These are phyloP conservation scores for Xylaria sp. DNA, from an alignment of 2,329 filamentous ascomycete species.

Conservation along the genomic window DNA sequence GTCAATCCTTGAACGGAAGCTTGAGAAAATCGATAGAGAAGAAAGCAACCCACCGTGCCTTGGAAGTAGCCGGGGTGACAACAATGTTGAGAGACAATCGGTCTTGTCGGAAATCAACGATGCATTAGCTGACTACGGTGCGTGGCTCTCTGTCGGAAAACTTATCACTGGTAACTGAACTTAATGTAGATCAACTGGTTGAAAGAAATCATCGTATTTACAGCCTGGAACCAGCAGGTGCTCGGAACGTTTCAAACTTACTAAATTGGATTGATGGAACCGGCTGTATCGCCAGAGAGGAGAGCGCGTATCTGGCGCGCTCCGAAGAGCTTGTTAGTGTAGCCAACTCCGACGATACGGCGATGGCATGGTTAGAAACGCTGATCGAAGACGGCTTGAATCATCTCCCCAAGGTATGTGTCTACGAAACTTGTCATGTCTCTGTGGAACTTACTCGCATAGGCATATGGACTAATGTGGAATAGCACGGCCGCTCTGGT, in stretches of 20 bases:
- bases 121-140: slow-evolving; percentile 15
- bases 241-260: slow-evolving; percentile 4
- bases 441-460: background rate
- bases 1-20: slow-evolving; percentile 31
- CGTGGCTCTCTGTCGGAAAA: background rate
- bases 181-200: slow-evolving; percentile 3
- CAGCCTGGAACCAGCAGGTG: background rate
- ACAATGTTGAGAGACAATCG: slow-evolving; percentile 1
- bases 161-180: background rate
- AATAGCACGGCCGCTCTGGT: background rate
- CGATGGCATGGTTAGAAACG: background rate
- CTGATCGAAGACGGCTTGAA: slow-evolving; percentile 11
- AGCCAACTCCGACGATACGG: slow-evolving; percentile 1
- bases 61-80: slow-evolving; percentile 10
- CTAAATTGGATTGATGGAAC: slow-evolving; percentile 13
- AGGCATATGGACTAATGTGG: background rate
- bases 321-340: slow-evolving; percentile 7
- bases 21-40: slow-evolving; percentile 33
- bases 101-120: slow-evolving; percentile 10
- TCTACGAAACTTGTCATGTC: too few relatives aligned
- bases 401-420: background rate
- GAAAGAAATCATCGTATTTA: slow-evolving; percentile 1
- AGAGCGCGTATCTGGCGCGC: slow-evolving; percentile 9
- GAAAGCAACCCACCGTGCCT: slow-evolving; percentile 17
- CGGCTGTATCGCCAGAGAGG: slow-evolving; percentile 8